Evolutionary conservation across 1,284 basidiomycete species (phyloP).

Genomic region (Ustilago shanxiensis): DNA sequence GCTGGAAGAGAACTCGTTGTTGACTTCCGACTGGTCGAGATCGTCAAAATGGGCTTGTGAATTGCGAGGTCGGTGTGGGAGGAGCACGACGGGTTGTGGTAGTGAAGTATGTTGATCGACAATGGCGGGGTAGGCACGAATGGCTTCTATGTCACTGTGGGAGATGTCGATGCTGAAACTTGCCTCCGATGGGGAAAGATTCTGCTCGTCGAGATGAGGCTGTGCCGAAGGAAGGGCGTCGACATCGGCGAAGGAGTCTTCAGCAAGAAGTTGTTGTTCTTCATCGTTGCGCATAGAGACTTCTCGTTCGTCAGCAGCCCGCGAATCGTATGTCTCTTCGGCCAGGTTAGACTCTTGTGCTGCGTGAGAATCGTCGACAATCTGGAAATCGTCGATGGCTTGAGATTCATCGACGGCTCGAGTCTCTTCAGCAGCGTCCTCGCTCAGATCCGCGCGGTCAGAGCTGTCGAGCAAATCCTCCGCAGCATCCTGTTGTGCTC

Average conservation of each 20-base stretch:
- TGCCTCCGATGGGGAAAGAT: not conserved
- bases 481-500: too few species aligned
- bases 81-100: not conserved
- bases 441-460: not conserved
- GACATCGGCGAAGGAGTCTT: not conserved
- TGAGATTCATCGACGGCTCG: not conserved
- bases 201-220: not conserved
- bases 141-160: not conserved
- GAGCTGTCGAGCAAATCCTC: not conserved
- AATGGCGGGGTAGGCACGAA: not conserved
- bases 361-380: not conserved
- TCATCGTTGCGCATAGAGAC: not conserved
- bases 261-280: not conserved
- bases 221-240: not conserved
- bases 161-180: slow-evolving; percentile 4
- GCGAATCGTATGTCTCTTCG: too few species aligned
- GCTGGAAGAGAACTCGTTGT: not conserved
- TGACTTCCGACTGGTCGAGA: not conserved
- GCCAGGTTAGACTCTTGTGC: not conserved
- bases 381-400: not conserved
- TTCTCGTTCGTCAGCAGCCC: not conserved
- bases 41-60: not conserved
- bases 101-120: not conserved
- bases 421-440: not conserved
- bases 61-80: not conserved